phyloP scores from a whole-genome alignment of 257 asterid species.

The Lycium barbarum region DNA sequence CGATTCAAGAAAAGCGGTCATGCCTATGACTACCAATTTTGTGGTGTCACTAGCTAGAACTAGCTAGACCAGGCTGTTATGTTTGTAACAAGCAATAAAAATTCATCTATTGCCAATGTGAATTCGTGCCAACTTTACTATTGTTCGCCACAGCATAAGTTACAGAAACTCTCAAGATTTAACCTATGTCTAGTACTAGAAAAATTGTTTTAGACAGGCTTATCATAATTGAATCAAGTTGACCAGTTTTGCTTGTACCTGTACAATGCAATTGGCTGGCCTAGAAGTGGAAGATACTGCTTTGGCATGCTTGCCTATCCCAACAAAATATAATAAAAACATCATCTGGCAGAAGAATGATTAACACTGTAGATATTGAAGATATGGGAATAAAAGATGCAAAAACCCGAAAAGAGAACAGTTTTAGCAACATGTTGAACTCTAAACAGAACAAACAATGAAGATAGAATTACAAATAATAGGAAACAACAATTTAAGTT shows the following conservation, averaged over 20 bases:
- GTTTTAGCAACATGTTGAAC: not conserved
- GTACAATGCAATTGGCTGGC: conserved; percentile 93
- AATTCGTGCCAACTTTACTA: not conserved
- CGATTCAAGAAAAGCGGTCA: not conserved
- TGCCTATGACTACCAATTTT: not conserved
- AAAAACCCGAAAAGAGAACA: conserved; percentile 12
- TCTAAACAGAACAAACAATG: not conserved
- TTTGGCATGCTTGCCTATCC: conserved; percentile 95
- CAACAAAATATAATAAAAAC: conserved; percentile 48
- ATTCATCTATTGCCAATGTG: not conserved
- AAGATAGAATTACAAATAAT: conserved; percentile 15
- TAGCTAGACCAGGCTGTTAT: not conserved
- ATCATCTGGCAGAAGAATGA: conserved; percentile 38
- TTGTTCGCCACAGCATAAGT: not conserved
- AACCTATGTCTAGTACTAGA: not conserved
- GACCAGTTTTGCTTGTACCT: conserved; percentile 56
- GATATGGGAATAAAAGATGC: conserved; percentile 24
- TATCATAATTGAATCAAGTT: not conserved
- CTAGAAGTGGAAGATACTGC: conserved; percentile 98
- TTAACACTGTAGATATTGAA: conserved; percentile 18
- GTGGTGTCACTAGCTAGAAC: not conserved
- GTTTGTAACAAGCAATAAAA: not conserved
- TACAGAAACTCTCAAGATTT: not conserved
- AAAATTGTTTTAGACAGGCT: not conserved
- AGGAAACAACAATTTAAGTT: conserved; percentile 1